Conservation (phyloP, 257 asterid genomes). For the Ilex asprella region DNA sequence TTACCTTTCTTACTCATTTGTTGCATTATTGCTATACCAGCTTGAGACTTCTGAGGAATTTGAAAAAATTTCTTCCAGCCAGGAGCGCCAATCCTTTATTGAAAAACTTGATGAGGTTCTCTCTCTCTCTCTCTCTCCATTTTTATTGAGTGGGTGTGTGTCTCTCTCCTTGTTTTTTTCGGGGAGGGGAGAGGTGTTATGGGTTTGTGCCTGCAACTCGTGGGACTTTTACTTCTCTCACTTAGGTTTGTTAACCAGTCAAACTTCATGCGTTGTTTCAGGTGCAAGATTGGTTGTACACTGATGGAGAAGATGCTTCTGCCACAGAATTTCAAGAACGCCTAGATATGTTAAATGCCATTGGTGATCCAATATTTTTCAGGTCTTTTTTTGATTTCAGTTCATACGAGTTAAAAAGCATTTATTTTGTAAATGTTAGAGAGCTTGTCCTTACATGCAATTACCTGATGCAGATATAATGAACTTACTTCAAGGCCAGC, state of each 20-base stretch:
- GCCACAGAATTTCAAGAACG: slow-evolving; percentile 78
- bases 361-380: slow-evolving; percentile 90
- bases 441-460: slow-evolving; percentile 13
- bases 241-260: slow-evolving; percentile 5
- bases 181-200: no score
- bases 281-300: slow-evolving; percentile 98
- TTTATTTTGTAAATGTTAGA: slow-evolving; percentile 2
- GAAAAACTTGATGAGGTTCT: slow-evolving; percentile 91
- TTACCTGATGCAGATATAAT: slow-evolving; percentile 42
- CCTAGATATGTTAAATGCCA: slow-evolving; percentile 69
- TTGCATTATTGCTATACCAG: slow-evolving; percentile 23
- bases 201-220: not conserved
- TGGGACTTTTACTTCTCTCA: slow-evolving; percentile 2
- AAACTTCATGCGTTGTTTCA: slow-evolving; percentile 24
- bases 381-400: slow-evolving; percentile 42
- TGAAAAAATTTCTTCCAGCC: slow-evolving; percentile 58
- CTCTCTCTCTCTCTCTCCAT: slow-evolving; percentile 19
- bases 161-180: not conserved
- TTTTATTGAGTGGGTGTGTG: not conserved
- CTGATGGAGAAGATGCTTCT: slow-evolving; percentile 99
- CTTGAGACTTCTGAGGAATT: slow-evolving; percentile 73
- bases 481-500: slow-evolving; percentile 93
- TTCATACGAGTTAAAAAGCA: slow-evolving; percentile 7
- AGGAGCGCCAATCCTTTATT: slow-evolving; percentile 72
- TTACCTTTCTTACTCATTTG: slow-evolving; percentile 14